phyloP scores from a whole-genome alignment of 805 yeast genomes.

The Barnettozyma populi region DNA sequence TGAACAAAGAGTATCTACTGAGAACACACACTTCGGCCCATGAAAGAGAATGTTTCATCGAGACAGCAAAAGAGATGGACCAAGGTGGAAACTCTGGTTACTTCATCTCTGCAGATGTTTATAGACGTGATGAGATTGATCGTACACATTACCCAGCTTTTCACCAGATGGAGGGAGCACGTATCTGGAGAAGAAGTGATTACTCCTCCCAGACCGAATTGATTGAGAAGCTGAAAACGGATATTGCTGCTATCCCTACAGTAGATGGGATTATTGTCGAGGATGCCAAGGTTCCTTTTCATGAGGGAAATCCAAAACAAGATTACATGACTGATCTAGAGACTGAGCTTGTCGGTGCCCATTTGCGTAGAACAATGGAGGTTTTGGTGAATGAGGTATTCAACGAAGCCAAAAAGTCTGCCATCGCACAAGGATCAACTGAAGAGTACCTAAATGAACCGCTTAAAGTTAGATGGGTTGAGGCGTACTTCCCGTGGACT shows the following conservation, averaged over 20 bases:
- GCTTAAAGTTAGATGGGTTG: slow-evolving; percentile 87
- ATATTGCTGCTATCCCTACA: slow-evolving; percentile 59
- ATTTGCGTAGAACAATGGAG: slow-evolving; percentile 84
- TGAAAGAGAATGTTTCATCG: slow-evolving; percentile 76
- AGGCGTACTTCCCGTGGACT: slow-evolving; percentile 97
- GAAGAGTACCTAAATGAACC: slow-evolving; percentile 66
- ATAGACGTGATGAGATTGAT: slow-evolving; percentile 92
- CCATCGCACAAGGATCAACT: slow-evolving; percentile 50
- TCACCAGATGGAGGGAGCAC: slow-evolving; percentile 97
- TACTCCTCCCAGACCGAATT: slow-evolving; percentile 27
- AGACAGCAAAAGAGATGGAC: slow-evolving; percentile 1
- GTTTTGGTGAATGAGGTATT: slow-evolving; percentile 78
- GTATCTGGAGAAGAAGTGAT: slow-evolving; percentile 64
- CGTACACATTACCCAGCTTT: slow-evolving; percentile 95
- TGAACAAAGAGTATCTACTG: slow-evolving; percentile 65
- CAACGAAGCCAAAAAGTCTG: slow-evolving; percentile 59
- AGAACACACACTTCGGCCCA: slow-evolving; percentile 98
- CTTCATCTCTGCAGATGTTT: slow-evolving; percentile 92
- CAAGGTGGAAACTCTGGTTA: slow-evolving; percentile 67
- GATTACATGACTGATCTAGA: slow-evolving; percentile 65
- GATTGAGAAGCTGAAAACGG: slow-evolving; percentile 43
- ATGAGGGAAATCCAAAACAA: slow-evolving; percentile 72
- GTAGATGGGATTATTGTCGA: slow-evolving; percentile 76
- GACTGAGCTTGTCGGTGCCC: slow-evolving; percentile 62
- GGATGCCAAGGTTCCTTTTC: slow-evolving; percentile 49